A percentile compares a stretch with the other conserved stretches of the same genome.
Evolutionary conservation across 305 asterid genomes (phyloP).

Genomic region (Coffea humblotiana): DNA sequence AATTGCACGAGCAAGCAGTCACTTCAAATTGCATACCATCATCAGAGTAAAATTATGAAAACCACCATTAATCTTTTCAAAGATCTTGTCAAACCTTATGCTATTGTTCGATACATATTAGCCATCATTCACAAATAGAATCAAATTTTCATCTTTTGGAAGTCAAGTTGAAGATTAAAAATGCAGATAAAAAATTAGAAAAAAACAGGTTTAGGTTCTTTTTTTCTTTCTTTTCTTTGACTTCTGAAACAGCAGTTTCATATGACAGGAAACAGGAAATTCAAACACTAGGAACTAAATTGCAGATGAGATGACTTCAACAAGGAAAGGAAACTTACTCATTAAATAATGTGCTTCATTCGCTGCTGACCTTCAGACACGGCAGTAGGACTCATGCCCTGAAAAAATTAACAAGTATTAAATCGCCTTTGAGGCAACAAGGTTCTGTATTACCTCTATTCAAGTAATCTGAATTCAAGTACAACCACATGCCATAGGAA

Average conservation of each 20-base stretch:
- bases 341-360: slow-evolving; percentile 57
- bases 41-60: neutral
- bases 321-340: slow-evolving; percentile 55
- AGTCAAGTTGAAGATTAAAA: neutral
- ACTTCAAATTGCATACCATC: neutral
- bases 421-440: neutral
- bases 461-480: neutral
- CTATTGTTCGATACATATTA: neutral
- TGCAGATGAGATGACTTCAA: neutral
- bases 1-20: neutral
- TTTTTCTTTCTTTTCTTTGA: neutral
- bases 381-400: slow-evolving; percentile 78
- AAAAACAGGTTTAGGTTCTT: neutral
- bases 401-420: slow-evolving; percentile 27
- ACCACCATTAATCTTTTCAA: neutral
- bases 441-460: neutral
- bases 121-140: neutral
- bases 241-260: neutral
- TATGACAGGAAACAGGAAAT: neutral
- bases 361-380: slow-evolving; percentile 75
- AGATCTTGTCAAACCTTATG: neutral
- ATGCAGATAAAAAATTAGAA: neutral
- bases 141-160: neutral
- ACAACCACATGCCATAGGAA: neutral
- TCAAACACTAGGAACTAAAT: neutral